Base-by-base conservation (phyloP, 2,329 filamentous ascomycete species). In the Phialophora macrospora region DNA sequence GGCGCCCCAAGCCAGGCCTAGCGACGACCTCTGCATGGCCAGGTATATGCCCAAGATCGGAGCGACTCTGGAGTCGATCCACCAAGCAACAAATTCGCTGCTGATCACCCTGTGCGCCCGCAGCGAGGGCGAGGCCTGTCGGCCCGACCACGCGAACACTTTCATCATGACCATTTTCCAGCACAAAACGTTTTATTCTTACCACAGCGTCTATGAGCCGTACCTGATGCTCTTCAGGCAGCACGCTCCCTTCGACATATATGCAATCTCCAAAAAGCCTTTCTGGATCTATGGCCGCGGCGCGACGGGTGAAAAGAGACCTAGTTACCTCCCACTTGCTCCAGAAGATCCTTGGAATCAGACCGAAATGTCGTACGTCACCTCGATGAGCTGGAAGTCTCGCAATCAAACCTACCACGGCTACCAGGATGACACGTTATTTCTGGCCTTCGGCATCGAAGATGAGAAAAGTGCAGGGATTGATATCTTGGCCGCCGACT, bases 21-120 rank as follows among this genome's bases (percentile, higher is more conserved):
- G 71, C 1, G 85, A 87, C 64, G 72, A 76, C 11, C 68, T 73
- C 38, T 87, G 85, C 70, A 71, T 86, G 62, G 72, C 68, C 1
- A 79, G 74, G 41, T 81, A 81, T 67, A 75, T 87, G 60, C 83
- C 84, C 0, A 68, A 73, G 12, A 60, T 79, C 0, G 67, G 71
- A 0, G 54, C 41, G 26, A 65, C 76, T 3, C 66, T 78, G 24
- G 82, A 85, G 72, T 82, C 79, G 0, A 80, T 87, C 32, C 85
- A 88, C 70, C 85, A 88, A 73, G 82, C 85, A 5, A 87, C 84
- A 22, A 88, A 88, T 73, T 85, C 84, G 1, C 77, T 88, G 0
- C 74, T 80, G 1, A 74, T 88, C 44, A 87, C 85, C 2, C 75
- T 87, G 60, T 88, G 86, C 75, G 75, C 76, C 8, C 79, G 82